These are phyloP conservation scores for Boletus rubescentipes DNA, from an alignment of 768 basidiomycete genomes.

Conservation along the genomic window DNA sequence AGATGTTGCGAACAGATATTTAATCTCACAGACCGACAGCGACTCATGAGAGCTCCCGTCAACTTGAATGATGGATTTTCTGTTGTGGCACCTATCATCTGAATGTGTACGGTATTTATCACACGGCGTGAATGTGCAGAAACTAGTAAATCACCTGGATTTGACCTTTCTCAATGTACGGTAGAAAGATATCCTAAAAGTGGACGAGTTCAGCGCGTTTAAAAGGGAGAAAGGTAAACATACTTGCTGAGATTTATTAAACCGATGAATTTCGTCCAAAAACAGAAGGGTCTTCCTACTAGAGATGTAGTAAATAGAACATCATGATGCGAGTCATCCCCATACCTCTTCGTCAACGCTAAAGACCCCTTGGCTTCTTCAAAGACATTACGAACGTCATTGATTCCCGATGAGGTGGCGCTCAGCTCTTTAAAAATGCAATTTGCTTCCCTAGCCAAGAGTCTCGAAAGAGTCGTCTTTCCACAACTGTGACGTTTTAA, in stretches of 20 bases:
- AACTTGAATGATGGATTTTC: conserved; percentile 89
- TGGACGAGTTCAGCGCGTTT: conserved; percentile 9
- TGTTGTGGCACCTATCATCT: conserved; percentile 83
- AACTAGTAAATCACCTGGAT: conserved; percentile 48
- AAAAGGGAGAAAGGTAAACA: neutral
- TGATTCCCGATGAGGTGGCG: conserved; percentile 66
- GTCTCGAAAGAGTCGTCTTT: conserved; percentile 73
- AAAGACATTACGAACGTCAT: conserved; percentile 70
- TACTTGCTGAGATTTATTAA: conserved; percentile 71
- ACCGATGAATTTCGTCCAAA: conserved; percentile 83
- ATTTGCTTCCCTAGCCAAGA: conserved; percentile 60
- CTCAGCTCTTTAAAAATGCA: conserved; percentile 74
- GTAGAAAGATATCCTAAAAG: conserved; percentile 72
- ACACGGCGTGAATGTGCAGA: neutral
- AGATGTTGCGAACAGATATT: conserved; percentile 4
- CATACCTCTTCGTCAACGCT: conserved; percentile 61
- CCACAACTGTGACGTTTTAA: conserved; percentile 47
- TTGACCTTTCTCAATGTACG: conserved; percentile 75
- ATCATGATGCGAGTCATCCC: neutral
- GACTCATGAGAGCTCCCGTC: conserved; percentile 67
- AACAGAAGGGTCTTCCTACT: conserved; percentile 71
- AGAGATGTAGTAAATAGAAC: conserved; percentile 4
- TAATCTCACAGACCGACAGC: conserved; percentile 59
- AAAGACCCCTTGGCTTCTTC: conserved; percentile 73
- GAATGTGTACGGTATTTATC: neutral